Evolutionary conservation across 2,329 filamentous ascomycete genomes (phyloP), one percentile per base, ranked within the genome.

Genomic region (Cytospora leucostoma): DNA sequence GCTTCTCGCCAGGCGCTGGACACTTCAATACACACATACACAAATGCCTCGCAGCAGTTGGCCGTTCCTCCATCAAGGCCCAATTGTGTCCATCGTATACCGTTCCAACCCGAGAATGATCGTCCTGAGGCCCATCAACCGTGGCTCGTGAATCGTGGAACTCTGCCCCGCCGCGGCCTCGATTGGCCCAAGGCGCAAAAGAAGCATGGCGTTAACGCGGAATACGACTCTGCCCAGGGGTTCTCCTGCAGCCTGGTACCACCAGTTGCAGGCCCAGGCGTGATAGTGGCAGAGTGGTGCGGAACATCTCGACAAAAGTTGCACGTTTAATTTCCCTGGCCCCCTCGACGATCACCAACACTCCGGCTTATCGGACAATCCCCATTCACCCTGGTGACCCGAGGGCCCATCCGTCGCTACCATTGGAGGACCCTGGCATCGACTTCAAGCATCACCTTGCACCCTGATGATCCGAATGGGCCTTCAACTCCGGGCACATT

Each of bases 301-400:
- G 32, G 57, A 38, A n/a, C 19, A 17, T 33, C 27, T 44, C 44
- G n/a, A 21, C n/a, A 21, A 21, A 47, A 47, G 17, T 15, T 47
- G 21, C 40, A 44, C 59, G 33, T 47, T 34, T 53, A 61, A 61
- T 61, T 61, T 61, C 59, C 59, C 51, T 32, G 27, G 27, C 27
- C 7, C n/a, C 59, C 59, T 44, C 32, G n/a, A n/a, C 32, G 59
- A 55, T 61, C 40, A 44, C 52, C 59, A 55, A 33, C 51, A 55
- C 32, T 52, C 51, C 49, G 40, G 59, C 51, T 61, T 52, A 44
- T 40, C 37, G 32, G 59, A 15, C 59, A 40, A 61, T 61, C 59
- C 53, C 55, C 59, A 61, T 47, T 47, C 44, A 47, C 12, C n/a
- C 44, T 47, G 11, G 44, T 47, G 44, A 19, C 44, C 40, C 44